These are phyloP conservation scores for Nakazawaea pomicola DNA, from an alignment of 805 yeast genomes.

Conservation along the genomic window DNA sequence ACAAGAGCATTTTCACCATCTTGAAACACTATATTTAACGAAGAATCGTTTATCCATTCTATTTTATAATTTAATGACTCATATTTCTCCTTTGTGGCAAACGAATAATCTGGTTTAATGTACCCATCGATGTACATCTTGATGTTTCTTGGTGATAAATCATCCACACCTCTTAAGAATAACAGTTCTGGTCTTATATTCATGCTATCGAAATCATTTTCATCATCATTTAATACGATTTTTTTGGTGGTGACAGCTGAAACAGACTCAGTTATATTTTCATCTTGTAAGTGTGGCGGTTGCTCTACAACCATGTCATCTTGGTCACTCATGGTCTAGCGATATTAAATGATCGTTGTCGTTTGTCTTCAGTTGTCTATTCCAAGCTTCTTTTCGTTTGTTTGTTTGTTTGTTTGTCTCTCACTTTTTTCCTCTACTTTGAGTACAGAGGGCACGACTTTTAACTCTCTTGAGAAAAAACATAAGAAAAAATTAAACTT, in stretches of 20 bases:
- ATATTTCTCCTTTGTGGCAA: constrained; percentile 23
- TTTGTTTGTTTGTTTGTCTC: background rate
- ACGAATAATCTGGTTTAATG: constrained; percentile 28
- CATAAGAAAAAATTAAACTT: no score
- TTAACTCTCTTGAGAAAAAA: no score
- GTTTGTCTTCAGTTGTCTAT: no score
- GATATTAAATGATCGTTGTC: no score
- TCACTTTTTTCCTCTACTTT: background rate
- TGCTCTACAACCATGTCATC: constrained; percentile 11
- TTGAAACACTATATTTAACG: constrained; percentile 51
- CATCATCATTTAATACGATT: constrained; percentile 7
- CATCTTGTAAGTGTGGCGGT: constrained; percentile 22
- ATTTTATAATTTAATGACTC: constrained; percentile 32
- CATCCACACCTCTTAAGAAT: constrained; percentile 57
- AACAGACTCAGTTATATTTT: background rate
- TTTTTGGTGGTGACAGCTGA: constrained; percentile 5
- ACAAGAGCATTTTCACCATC: constrained; percentile 22
- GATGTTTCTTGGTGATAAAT: constrained; percentile 54
- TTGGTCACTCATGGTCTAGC: constrained; percentile 17
- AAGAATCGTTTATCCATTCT: constrained; percentile 65
- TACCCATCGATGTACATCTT: constrained; percentile 48
- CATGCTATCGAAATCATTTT: constrained; percentile 16
- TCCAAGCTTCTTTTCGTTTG: constrained; percentile 15
- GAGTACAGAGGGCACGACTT: no score
- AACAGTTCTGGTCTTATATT: constrained; percentile 43